Evolutionary conservation across 305 asterid genomes (phyloP).

Genomic region (Solanum hybrid): DNA sequence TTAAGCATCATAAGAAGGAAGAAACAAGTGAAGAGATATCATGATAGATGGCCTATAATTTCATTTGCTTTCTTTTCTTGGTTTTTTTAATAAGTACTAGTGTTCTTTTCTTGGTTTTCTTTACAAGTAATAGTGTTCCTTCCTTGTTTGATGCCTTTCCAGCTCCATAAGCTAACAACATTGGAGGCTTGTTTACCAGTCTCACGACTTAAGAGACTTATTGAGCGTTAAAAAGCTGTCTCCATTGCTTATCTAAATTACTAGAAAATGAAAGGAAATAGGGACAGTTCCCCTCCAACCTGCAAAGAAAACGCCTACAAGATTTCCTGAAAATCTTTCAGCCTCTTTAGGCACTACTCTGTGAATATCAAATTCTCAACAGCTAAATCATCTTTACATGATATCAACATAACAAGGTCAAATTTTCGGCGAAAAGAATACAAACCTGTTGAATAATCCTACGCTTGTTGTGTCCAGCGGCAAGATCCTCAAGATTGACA

Average conservation of each 20-base stretch:
- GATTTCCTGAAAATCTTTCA: neutral
- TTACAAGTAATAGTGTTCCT: neutral
- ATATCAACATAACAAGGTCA: neutral
- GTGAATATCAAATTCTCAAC: neutral
- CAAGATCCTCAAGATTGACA: conserved; percentile 92
- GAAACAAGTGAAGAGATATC: neutral
- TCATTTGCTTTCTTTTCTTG: neutral
- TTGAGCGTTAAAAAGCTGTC: neutral
- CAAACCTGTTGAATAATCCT: conserved; percentile 76
- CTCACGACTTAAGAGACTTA: neutral
- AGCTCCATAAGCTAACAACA: neutral
- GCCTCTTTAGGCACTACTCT: neutral
- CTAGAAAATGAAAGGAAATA: neutral
- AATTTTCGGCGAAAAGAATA: neutral
- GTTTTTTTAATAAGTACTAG: neutral
- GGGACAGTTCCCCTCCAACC: neutral
- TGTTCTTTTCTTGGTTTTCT: neutral
- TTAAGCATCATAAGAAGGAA: neutral
- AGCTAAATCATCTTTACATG: neutral
- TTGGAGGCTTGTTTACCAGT: neutral
- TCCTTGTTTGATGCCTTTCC: neutral
- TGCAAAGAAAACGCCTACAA: neutral
- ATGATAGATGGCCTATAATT: neutral
- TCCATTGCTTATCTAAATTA: neutral
- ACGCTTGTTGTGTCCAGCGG: conserved; percentile 97